Base-by-base conservation (phyloP, 2,329 filamentous ascomycete genomes). In the Cladosporium colombiae region DNA sequence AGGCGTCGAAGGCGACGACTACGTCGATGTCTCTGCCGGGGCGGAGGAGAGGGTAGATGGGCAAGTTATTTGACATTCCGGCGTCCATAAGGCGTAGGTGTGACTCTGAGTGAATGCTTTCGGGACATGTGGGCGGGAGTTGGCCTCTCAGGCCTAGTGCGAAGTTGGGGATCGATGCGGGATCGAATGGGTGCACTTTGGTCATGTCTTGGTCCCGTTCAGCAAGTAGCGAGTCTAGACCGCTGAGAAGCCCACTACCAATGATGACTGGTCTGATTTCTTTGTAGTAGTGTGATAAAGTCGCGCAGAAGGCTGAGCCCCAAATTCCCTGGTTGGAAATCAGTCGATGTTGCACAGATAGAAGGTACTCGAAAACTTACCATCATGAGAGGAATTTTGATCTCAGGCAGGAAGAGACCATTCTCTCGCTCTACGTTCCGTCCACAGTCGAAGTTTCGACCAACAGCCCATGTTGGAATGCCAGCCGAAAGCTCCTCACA, bases 21-120 rank as follows among this genome's bases (percentile, higher is more conserved):
- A 99, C 85, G 72, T 99, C 95, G 6, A 99, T 89, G 65, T 96
- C 86, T 40, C 95, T 86, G 2, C 93, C 94, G 0, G 92, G 92
- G 13, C 95, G 88, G 21, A 99, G 87, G 3, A 98, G 85, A 0
- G 95, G 95, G 76, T 99, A 99, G 50, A 98, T 93, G 1, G 95
- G 95, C 10, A 99, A 83, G 74, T 99, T 99, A 76, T 99, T 98
- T 70, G 91, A 96, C 95, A 99, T 99, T 60, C 95, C 95, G 1
- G 95, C 93, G 77, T 99, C 95, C 93, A 97, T 98, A 18, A 84
- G 77, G 64, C 83, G 79, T 44, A 84, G 75, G 75, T 96, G 90
- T 53, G 89, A 83, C 16, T 84, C 84, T 21, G 86, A 82, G 72
- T 91, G 88, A 46, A 97, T 86, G 66, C 87, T 92, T 35, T 89